phyloP scores from a whole-genome alignment of 148 eudicot species.

The Rhododendron ferrugineum region DNA sequence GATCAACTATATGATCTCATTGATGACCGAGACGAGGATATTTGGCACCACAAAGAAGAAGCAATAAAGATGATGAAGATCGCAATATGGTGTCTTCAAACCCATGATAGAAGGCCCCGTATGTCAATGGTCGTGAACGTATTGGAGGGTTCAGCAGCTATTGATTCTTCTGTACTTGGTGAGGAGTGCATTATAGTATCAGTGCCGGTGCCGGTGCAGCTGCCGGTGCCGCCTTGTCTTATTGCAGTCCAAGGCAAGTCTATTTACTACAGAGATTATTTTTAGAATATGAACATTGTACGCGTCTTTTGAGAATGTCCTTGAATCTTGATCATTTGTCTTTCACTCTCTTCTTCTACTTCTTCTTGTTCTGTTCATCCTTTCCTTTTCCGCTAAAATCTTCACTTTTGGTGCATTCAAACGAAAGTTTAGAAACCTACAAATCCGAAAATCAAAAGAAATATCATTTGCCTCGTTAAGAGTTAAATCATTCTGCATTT shows the following conservation, averaged over 20 bases:
- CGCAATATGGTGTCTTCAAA: no score
- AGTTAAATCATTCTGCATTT: conserved; percentile 44
- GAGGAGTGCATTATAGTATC: neutral
- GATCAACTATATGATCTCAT: no score
- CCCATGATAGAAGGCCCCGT: no score
- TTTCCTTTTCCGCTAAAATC: conserved; percentile 21
- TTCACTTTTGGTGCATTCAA: conserved; percentile 11
- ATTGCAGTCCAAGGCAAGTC: neutral
- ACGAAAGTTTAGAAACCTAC: conserved; percentile 24
- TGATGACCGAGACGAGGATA: no score
- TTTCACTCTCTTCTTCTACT: conserved; percentile 3
- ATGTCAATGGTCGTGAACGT: no score
- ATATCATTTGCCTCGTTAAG: conserved; percentile 39
- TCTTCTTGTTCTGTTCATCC: conserved; percentile 19
- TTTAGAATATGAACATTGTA: neutral
- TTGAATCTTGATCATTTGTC: neutral
- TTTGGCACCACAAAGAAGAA: no score
- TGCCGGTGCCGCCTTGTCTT: neutral
- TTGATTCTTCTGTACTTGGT: neutral
- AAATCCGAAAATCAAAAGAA: conserved; percentile 25
- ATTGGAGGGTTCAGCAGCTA: no score
- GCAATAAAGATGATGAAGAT: no score
- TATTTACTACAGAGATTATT: neutral
- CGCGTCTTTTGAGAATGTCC: neutral
- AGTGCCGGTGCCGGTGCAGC: neutral